A percentile compares a stretch with the other conserved stretches of the same genome.
Conservation (phyloP, 352 stramenopile species). For the Phytophthora aleatoria region DNA sequence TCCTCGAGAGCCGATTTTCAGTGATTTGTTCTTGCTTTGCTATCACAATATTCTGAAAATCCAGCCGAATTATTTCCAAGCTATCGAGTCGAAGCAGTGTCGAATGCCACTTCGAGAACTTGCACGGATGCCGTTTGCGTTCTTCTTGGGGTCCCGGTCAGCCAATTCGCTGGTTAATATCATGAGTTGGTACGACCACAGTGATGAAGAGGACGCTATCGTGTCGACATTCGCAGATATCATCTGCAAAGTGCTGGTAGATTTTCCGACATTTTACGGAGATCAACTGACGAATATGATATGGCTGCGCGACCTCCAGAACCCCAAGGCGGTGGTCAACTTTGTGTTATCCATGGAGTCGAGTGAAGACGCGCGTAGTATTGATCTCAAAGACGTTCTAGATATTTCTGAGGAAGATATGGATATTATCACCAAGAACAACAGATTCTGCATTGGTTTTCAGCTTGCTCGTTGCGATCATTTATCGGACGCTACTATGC, state of each 20-base stretch:
- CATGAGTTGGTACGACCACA: conserved; percentile 43
- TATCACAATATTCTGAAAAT: conserved; percentile 63
- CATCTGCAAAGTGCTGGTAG: conserved; percentile 60
- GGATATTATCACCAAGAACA: conserved; percentile 60
- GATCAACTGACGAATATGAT: conserved; percentile 70
- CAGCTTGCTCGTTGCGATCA: conserved; percentile 42
- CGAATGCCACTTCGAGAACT: conserved; percentile 55
- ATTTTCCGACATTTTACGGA: conserved; percentile 69
- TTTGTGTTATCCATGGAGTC: conserved; percentile 65
- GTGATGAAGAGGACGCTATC: conserved; percentile 46
- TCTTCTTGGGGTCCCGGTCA: conserved; percentile 65
- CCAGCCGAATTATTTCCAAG: conserved; percentile 62
- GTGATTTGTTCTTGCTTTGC: conserved; percentile 75
- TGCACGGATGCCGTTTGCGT: conserved; percentile 64
- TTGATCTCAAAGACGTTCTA: conserved; percentile 59
- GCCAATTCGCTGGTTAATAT: conserved; percentile 67
- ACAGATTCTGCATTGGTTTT: conserved; percentile 54
- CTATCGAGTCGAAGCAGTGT: conserved; percentile 51
- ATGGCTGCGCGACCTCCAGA: conserved; percentile 60
- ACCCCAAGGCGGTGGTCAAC: conserved; percentile 59
- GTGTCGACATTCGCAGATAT: conserved; percentile 68
- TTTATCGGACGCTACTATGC: conserved; percentile 51
- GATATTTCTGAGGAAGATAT: conserved; percentile 63
- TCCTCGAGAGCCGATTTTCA: conserved; percentile 72
- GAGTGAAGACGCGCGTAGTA: conserved; percentile 52